These are phyloP conservation scores for Strobilomyces dryophilus DNA, from an alignment of 768 basidiomycete genomes.

Conservation along the genomic window DNA sequence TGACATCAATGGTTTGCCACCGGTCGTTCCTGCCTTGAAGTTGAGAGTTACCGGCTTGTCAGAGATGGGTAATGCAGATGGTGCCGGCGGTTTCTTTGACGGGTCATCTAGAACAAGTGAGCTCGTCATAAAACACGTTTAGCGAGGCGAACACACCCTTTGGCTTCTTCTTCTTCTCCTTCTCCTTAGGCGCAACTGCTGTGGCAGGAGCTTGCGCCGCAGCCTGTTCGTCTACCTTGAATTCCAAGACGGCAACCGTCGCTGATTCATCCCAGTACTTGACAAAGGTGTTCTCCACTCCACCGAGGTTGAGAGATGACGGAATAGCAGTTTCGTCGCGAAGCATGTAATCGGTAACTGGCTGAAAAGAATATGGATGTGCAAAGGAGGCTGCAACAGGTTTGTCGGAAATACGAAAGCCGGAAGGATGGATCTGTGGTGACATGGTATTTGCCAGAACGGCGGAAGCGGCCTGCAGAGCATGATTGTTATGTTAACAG, in stretches of 20 bases:
- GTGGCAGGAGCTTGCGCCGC: slow-evolving; percentile 28
- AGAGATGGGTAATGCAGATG: slow-evolving; percentile 67
- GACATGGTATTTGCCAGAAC: slow-evolving; percentile 88
- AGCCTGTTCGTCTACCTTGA: slow-evolving; percentile 64
- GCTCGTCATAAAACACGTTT: neutral
- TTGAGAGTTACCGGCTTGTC: slow-evolving; percentile 79
- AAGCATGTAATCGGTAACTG: slow-evolving; percentile 65
- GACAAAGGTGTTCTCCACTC: slow-evolving; percentile 69
- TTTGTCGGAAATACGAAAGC: slow-evolving; percentile 86
- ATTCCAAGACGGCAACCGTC: slow-evolving; percentile 69
- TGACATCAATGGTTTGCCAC: slow-evolving; percentile 17
- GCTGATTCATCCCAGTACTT: slow-evolving; percentile 92
- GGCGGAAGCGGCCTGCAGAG: slow-evolving; percentile 67
- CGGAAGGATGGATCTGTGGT: slow-evolving; percentile 81
- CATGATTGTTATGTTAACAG: slow-evolving; percentile 7
- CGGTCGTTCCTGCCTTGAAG: slow-evolving; percentile 46
- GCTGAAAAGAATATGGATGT: slow-evolving; percentile 86
- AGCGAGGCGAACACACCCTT: slow-evolving; percentile 40
- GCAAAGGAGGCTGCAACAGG: slow-evolving; percentile 93
- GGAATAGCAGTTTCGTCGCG: slow-evolving; percentile 74
- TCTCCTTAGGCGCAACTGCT: slow-evolving; percentile 55
- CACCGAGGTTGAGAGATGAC: slow-evolving; percentile 66
- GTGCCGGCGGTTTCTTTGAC: slow-evolving; percentile 40
- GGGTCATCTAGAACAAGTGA: slow-evolving; percentile 31
- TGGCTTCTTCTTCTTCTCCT: slow-evolving; percentile 49